phyloP scores from a whole-genome alignment of 2,329 filamentous ascomycete genomes.

The Pseudogymnoascus sp. region DNA sequence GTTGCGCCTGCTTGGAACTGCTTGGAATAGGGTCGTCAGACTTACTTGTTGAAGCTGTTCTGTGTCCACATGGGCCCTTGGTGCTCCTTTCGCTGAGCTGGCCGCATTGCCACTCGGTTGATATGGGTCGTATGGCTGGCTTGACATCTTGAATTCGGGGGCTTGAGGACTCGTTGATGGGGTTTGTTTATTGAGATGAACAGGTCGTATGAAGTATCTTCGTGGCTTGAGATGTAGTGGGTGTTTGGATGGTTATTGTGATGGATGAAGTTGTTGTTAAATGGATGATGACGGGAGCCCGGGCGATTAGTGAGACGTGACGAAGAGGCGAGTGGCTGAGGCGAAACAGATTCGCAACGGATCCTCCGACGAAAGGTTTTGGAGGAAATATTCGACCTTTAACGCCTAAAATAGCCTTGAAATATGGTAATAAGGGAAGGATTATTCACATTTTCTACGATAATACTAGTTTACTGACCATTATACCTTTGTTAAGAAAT shows the following conservation, averaged over 20 bases:
- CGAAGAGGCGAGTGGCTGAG: constrained; percentile 7
- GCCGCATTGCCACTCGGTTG: constrained; percentile 61
- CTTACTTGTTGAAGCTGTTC: constrained; percentile 1
- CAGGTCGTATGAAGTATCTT: not conserved
- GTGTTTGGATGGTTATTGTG: constrained; percentile 19
- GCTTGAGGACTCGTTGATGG: not conserved
- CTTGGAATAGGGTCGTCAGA: not conserved
- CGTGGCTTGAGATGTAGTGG: not conserved
- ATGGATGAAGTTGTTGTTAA: not conserved
- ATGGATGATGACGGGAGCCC: not conserved
- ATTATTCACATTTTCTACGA: not conserved
- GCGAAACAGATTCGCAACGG: constrained; percentile 2
- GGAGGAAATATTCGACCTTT: not conserved
- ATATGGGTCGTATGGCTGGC: constrained; percentile 72
- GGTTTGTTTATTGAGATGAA: not conserved
- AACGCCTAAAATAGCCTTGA: not conserved
- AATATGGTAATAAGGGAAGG: not conserved
- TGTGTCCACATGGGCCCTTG: constrained; percentile 42
- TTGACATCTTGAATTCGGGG: not conserved
- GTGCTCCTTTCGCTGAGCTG: constrained; percentile 34
- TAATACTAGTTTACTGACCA: not conserved
- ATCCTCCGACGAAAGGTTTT: not conserved
- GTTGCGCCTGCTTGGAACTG: not conserved
- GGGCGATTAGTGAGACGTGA: not conserved
- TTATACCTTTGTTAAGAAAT: not conserved